phyloP scores from a whole-genome alignment of 2,329 filamentous ascomycete species.

The Tolypocladium cylindrosporum region DNA sequence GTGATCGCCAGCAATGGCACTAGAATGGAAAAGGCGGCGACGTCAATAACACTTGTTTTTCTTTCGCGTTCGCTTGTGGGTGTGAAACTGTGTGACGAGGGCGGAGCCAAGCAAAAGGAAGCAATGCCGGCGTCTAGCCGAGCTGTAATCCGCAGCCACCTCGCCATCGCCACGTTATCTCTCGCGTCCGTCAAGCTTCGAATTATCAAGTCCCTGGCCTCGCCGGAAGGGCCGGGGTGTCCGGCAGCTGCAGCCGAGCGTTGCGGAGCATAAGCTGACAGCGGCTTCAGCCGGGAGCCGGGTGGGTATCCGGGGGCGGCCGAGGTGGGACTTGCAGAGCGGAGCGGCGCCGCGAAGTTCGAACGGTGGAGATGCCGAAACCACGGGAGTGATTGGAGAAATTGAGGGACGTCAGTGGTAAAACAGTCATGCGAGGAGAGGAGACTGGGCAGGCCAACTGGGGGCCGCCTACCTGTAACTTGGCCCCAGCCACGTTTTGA shows the following conservation, averaged over 20 bases:
- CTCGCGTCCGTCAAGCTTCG: not conserved
- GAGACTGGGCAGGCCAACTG: not conserved
- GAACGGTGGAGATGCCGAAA: not conserved
- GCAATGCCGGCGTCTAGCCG: not conserved
- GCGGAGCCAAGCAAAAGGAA: not conserved
- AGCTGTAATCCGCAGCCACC: not conserved
- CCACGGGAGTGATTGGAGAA: not conserved
- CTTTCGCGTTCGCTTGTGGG: not conserved
- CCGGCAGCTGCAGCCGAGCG: not conserved
- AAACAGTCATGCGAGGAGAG: not conserved
- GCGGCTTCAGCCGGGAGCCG: not conserved
- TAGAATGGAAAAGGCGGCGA: conserved; percentile 1
- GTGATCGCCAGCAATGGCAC: not conserved
- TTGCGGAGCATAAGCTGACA: not conserved
- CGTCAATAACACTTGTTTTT: not conserved
- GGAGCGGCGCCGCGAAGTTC: not conserved
- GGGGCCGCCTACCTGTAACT: no score
- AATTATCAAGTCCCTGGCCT: not conserved
- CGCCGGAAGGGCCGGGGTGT: not conserved
- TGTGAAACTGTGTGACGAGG: not conserved
- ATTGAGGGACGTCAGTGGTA: not conserved
- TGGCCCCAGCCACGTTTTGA: not conserved
- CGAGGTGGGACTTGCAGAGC: not conserved
- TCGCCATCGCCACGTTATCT: not conserved
- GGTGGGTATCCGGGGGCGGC: not conserved